These are phyloP conservation scores for Boeremia lycopersici DNA, from an alignment of 2,329 filamentous ascomycete genomes.

Conservation along the genomic window DNA sequence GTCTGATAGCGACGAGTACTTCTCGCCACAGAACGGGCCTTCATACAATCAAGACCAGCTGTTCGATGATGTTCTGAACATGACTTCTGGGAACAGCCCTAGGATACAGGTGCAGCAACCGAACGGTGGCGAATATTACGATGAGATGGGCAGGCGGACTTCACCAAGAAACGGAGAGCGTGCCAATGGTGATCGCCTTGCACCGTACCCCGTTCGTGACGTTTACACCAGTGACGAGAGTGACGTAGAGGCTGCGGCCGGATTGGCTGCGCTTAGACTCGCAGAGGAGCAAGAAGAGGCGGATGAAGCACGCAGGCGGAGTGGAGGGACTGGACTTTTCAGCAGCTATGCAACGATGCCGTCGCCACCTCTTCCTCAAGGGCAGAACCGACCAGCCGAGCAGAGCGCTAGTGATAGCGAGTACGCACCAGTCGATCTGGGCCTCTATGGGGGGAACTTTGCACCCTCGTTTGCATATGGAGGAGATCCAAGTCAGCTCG, in stretches of 20 bases:
- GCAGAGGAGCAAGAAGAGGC: conserved; percentile 78
- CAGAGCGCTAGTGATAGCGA: conserved; percentile 67
- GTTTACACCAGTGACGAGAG: conserved; percentile 69
- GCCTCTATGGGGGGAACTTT: conserved; percentile 75
- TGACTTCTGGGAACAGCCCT: conserved; percentile 44
- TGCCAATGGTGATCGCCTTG: conserved; percentile 56
- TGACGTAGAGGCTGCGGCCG: conserved; percentile 85
- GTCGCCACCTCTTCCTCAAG: conserved; percentile 50
- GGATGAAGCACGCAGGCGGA: conserved; percentile 63
- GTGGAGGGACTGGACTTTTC: conserved; percentile 61
- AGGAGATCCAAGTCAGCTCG: conserved; percentile 54
- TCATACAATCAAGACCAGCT: conserved; percentile 59
- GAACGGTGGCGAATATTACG: conserved; percentile 41
- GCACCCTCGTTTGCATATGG: conserved; percentile 67
- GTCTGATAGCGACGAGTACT: conserved; percentile 50
- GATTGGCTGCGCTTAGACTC: conserved; percentile 80
- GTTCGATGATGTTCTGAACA: conserved; percentile 62
- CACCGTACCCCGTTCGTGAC: conserved; percentile 40
- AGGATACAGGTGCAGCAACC: conserved; percentile 40
- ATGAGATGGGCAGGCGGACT: conserved; percentile 25
- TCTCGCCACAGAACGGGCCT: conserved; percentile 42
- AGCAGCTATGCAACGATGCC: conserved; percentile 51
- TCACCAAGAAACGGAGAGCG: conserved; percentile 42
- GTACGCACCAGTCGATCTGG: conserved; percentile 72
- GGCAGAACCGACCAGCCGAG: conserved; percentile 21